phyloP scores from a whole-genome alignment of 345 rosid genomes.

The Eucalyptus caleyi region DNA sequence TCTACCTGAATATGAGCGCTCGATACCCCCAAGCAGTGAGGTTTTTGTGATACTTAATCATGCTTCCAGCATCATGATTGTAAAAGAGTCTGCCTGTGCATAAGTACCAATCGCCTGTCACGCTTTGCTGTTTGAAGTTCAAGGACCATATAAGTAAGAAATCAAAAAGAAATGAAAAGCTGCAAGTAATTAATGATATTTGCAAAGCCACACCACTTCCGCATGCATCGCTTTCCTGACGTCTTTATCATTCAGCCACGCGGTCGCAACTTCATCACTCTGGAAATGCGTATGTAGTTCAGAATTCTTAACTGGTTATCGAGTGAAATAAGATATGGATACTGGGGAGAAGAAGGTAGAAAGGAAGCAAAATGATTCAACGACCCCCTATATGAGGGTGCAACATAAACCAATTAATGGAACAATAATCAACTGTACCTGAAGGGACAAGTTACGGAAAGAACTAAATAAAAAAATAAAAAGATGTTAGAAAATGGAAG shows the following conservation, averaged over 20 bases:
- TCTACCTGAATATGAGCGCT: slow-evolving; percentile 52
- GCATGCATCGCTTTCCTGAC: slow-evolving; percentile 35
- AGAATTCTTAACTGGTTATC: not conserved
- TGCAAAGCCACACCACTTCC: slow-evolving; percentile 1
- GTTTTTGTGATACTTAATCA: slow-evolving; percentile 28
- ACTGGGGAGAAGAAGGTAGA: not conserved
- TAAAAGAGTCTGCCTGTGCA: slow-evolving; percentile 12
- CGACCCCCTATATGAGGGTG: not conserved
- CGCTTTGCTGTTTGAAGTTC: not conserved
- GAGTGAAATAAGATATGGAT: not conserved
- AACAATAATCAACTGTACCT: not conserved
- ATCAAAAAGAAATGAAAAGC: not conserved
- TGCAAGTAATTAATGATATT: not conserved
- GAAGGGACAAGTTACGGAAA: not conserved
- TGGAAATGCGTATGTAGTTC: not conserved
- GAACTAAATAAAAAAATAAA: not conserved
- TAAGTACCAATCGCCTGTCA: slow-evolving; percentile 28
- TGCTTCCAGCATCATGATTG: slow-evolving; percentile 9
- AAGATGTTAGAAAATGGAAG: not conserved
- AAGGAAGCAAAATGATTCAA: not conserved
- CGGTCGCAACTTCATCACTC: slow-evolving; percentile 22
- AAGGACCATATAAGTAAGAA: not conserved
- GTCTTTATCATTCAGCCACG: slow-evolving; percentile 22
- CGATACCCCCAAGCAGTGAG: slow-evolving; percentile 35
- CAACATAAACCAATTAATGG: not conserved